phyloP scores from a whole-genome alignment of 2,329 filamentous ascomycete genomes.

The Microsporum ferrugineum region DNA sequence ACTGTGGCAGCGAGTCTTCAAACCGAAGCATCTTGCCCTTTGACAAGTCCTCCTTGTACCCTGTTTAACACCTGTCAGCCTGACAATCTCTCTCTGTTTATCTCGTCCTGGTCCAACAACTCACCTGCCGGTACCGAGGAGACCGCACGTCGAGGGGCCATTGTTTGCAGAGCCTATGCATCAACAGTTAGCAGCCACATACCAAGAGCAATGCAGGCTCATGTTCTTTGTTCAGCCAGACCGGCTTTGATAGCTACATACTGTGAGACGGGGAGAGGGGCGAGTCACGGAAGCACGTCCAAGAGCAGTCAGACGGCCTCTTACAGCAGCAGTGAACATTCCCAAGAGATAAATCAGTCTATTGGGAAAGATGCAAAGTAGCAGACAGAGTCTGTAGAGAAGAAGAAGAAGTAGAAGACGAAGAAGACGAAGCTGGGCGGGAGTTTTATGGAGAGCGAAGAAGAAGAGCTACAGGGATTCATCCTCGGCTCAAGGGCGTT shows the following conservation, averaged over 20 bases:
- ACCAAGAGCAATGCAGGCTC: background rate
- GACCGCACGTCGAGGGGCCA: slow-evolving; percentile 26
- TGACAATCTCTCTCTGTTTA: background rate
- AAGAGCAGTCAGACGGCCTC: slow-evolving; percentile 33
- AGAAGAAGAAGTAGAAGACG: slow-evolving; percentile 8
- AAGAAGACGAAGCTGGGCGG: slow-evolving; percentile 11
- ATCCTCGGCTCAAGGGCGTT: background rate
- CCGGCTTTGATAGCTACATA: slow-evolving; percentile 14
- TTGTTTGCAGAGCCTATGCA: slow-evolving; percentile 24
- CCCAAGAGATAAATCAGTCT: slow-evolving; percentile 9
- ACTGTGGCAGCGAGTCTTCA: slow-evolving; percentile 52
- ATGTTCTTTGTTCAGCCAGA: background rate
- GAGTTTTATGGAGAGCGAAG: slow-evolving; percentile 9
- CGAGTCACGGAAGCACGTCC: slow-evolving; percentile 28
- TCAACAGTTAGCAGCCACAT: background rate
- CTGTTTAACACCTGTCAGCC: slow-evolving; percentile 27
- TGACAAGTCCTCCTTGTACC: slow-evolving; percentile 52
- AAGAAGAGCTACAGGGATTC: background rate
- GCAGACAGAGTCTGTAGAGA: slow-evolving; percentile 8
- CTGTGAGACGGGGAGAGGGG: slow-evolving; percentile 23
- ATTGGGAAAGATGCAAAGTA: slow-evolving; percentile 5
- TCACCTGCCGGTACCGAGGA: slow-evolving; percentile 38
- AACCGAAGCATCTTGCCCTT: slow-evolving; percentile 56
- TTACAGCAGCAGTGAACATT: slow-evolving; percentile 36
- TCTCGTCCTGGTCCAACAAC: slow-evolving; percentile 9